Evolutionary conservation across 495 filamentous ascomycete genomes (phyloP).

Genomic region (Podospora anserina): DNA sequence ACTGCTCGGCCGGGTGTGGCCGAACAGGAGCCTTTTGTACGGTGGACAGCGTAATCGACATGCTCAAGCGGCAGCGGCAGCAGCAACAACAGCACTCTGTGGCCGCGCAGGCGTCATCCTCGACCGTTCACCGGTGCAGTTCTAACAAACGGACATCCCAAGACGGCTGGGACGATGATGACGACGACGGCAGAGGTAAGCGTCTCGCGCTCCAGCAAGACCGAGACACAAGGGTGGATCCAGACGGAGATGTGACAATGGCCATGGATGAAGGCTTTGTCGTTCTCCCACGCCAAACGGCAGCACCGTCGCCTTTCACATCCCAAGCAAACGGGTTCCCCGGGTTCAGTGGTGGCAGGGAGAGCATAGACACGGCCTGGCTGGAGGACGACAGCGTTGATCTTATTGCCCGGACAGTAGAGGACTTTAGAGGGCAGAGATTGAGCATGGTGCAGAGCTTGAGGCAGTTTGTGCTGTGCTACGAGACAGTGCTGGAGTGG

Average conservation of each 20-base stretch:
- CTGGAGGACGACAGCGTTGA: constrained; percentile 60
- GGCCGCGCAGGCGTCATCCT: not conserved
- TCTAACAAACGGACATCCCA: constrained; percentile 28
- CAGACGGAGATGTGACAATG: constrained; percentile 47
- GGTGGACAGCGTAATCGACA: constrained; percentile 89
- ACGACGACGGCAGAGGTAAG: constrained; percentile 27
- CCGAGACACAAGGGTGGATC: constrained; percentile 19
- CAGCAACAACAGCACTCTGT: not conserved
- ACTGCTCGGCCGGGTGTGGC: constrained; percentile 94
- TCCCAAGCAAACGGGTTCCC: not conserved
- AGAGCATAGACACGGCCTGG: constrained; percentile 40
- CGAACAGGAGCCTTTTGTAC: constrained; percentile 96
- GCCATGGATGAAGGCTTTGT: constrained; percentile 15
- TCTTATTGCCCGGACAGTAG: constrained; percentile 78
- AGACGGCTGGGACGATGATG: constrained; percentile 25
- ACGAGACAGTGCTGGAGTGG: constrained; percentile 95
- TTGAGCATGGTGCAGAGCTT: constrained; percentile 97
- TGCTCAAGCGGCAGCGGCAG: constrained; percentile 75
- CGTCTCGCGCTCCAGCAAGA: constrained; percentile 14
- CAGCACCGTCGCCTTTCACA: not conserved
- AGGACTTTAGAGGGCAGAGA: constrained; percentile 82
- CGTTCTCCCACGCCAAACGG: not conserved
- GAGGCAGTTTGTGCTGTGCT: constrained; percentile 92
- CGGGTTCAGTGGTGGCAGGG: not conserved
- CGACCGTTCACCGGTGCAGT: not conserved